Evolutionary conservation across 2,329 filamentous ascomycete genomes (phyloP).

Genomic region (Fusarium tricinctum): DNA sequence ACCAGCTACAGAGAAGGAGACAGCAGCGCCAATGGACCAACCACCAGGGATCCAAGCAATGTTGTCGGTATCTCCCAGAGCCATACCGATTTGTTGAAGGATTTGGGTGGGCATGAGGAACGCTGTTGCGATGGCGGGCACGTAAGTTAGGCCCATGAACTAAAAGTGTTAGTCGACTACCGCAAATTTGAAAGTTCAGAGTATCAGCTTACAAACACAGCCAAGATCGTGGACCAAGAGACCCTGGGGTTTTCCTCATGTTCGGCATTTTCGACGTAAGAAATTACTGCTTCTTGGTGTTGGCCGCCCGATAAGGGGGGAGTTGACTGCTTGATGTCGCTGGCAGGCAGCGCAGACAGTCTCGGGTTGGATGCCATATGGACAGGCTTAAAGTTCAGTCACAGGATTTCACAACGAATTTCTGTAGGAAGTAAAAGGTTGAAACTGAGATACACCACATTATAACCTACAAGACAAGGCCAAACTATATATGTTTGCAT

Average conservation of each 20-base stretch:
- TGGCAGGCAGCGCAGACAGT: no score
- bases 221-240: constrained; percentile 15
- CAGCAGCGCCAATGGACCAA: constrained; percentile 19
- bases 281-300: not conserved
- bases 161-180: not conserved
- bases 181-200: accelerated
- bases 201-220: constrained; percentile 6
- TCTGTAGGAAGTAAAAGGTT: no score
- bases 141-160: constrained; percentile 24
- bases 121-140: constrained; percentile 18
- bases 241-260: constrained; percentile 9
- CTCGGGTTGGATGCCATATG: no score
- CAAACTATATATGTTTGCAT: not conserved
- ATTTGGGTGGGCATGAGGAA: constrained; percentile 25
- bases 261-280: constrained; percentile 4
- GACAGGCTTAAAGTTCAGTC: no score
- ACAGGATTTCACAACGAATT: no score
- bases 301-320: no score
- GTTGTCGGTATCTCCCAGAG: constrained; percentile 6
- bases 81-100: constrained; percentile 17
- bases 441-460: no score
- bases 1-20: constrained; percentile 17
- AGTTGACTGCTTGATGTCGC: no score
- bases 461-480: no score
- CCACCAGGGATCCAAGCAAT: constrained; percentile 24